Conservation (phyloP, 2,329 filamentous ascomycete genomes). For the Stagonosporopsis chrysanthemi region DNA sequence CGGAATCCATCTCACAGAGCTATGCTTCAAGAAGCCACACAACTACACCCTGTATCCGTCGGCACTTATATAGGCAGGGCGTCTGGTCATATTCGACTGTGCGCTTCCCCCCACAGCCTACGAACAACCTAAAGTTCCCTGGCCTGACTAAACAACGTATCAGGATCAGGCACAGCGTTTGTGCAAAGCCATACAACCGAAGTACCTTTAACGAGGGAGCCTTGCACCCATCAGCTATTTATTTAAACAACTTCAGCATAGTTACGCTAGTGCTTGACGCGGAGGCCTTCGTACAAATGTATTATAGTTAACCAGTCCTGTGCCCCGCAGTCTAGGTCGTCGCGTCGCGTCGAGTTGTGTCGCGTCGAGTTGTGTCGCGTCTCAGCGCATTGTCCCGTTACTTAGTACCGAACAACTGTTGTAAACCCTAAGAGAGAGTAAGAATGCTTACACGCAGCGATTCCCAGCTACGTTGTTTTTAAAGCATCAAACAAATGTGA, state of each 20-base stretch:
- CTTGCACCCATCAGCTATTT: slow-evolving; percentile 12
- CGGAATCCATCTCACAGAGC: slow-evolving; percentile 10
- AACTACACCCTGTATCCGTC: slow-evolving; percentile 14
- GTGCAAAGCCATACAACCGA: slow-evolving; percentile 4
- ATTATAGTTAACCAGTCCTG: too few species aligned
- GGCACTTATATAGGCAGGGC: slow-evolving; percentile 8
- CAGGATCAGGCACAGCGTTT: slow-evolving; percentile 6
- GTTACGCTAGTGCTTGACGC: slow-evolving; percentile 5
- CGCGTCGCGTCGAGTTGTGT: too few species aligned
- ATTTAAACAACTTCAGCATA: slow-evolving; percentile 5
- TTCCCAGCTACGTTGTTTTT: too few species aligned
- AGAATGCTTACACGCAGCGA: too few species aligned
- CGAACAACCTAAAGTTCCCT: slow-evolving; percentile 2
- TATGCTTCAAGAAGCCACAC: slow-evolving; percentile 9
- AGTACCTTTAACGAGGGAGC: slow-evolving; percentile 12
- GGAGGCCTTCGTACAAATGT: background rate
- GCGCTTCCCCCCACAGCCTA: slow-evolving; percentile 11
- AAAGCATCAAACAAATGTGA: too few species aligned
- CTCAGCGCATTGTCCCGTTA: too few species aligned
- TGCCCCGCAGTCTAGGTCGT: too few species aligned
- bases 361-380: too few species aligned
- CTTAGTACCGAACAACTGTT: too few species aligned
- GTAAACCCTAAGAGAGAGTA: too few species aligned
- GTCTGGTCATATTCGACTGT: slow-evolving; percentile 10
- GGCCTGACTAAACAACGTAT: background rate